A percentile compares a stretch with the other conserved stretches of the same genome.
These are phyloP conservation scores for Xylaria sp. DNA, from an alignment of 2,329 filamentous ascomycete species.

Conservation along the genomic window DNA sequence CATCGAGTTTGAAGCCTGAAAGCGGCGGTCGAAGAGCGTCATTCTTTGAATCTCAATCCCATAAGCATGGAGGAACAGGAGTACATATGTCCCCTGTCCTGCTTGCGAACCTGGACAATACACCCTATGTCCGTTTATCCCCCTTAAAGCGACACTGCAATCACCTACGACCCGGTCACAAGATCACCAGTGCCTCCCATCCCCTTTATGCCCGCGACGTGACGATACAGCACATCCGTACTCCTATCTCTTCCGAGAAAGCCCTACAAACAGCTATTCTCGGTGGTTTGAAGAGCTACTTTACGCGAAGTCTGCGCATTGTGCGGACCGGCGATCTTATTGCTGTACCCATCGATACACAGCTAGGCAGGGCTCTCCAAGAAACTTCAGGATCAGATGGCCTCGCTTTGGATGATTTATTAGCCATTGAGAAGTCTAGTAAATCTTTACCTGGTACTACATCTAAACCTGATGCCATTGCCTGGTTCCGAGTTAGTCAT, in stretches of 20 bases:
- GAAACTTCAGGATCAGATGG: slow-evolving; percentile 56
- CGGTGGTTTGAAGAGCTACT: slow-evolving; percentile 80
- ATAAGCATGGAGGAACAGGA: slow-evolving; percentile 51
- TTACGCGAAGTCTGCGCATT: slow-evolving; percentile 74
- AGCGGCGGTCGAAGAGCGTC: slow-evolving; percentile 48
- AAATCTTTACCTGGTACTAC: slow-evolving; percentile 32
- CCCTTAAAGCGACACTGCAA: slow-evolving; percentile 54
- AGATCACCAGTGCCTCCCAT: slow-evolving; percentile 49
- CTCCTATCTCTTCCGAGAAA: slow-evolving; percentile 80
- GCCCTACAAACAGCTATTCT: slow-evolving; percentile 81
- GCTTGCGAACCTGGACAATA: slow-evolving; percentile 75
- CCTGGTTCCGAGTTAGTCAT: slow-evolving; percentile 88
- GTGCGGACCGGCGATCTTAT: slow-evolving; percentile 84
- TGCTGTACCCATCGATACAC: slow-evolving; percentile 81
- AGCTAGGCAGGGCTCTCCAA: slow-evolving; percentile 74
- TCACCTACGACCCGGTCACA: slow-evolving; percentile 47
- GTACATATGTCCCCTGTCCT: slow-evolving; percentile 81
- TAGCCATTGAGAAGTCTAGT: slow-evolving; percentile 46
- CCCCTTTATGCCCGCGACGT: slow-evolving; percentile 67
- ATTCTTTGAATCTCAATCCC: slow-evolving; percentile 65
- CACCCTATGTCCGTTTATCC: slow-evolving; percentile 73
- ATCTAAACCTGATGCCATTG: slow-evolving; percentile 55
- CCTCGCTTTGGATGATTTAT: slow-evolving; percentile 66
- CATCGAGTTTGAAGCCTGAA: slow-evolving; percentile 49
- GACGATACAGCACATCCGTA: slow-evolving; percentile 81